These are phyloP conservation scores for Talaromyces sp. DNA, from an alignment of 2,329 filamentous ascomycete species.

Conservation along the genomic window DNA sequence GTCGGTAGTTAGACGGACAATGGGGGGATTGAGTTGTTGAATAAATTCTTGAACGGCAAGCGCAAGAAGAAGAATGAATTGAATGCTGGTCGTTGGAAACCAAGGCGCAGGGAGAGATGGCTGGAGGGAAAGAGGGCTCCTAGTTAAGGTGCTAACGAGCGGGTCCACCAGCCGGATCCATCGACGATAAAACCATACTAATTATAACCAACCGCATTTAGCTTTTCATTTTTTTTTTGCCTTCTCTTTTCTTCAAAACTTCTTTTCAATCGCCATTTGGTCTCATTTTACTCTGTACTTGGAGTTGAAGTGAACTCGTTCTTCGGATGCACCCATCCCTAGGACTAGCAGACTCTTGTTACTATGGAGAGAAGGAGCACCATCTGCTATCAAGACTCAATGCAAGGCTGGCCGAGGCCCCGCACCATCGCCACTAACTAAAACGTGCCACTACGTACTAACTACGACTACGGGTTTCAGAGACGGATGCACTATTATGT, in stretches of 20 bases:
- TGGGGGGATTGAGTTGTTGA: neutral
- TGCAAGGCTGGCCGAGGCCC: neutral
- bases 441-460: neutral
- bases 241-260: neutral
- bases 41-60: neutral
- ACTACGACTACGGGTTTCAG: neutral
- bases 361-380: neutral
- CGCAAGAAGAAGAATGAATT: neutral
- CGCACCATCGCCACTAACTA: neutral
- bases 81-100: neutral
- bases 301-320: neutral
- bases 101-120: neutral
- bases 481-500: neutral
- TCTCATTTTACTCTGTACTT: neutral
- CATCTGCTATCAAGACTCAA: neutral
- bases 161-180: neutral
- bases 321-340: neutral
- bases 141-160: neutral
- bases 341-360: neutral
- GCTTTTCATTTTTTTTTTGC: neutral
- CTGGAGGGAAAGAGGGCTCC: neutral
- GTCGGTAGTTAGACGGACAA: neutral
- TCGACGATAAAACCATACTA: neutral
- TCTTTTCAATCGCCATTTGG: neutral
- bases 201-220: neutral